These are phyloP conservation scores for Dioscorea alata DNA, from an alignment of 106 monocot species.

Conservation along the genomic window DNA sequence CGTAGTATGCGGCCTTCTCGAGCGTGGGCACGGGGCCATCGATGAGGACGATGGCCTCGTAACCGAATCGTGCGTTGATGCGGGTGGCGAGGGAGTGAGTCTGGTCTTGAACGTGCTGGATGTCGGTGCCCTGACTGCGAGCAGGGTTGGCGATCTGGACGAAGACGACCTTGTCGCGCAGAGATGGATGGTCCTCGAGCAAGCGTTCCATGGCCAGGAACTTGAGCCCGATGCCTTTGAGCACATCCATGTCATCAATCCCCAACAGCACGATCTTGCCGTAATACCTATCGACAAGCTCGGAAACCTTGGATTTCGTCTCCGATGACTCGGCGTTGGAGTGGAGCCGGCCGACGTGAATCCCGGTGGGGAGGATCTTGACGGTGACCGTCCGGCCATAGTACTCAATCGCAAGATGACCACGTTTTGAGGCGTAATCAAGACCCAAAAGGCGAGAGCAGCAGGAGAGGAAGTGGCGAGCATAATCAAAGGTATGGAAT, in stretches of 20 bases:
- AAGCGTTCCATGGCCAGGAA: conserved; percentile 83
- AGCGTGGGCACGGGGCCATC: conserved; percentile 35
- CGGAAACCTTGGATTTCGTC: conserved; percentile 15
- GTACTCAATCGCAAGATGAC: conserved; percentile 70
- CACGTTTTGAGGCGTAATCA: conserved; percentile 65
- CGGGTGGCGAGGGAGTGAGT: conserved; percentile 23
- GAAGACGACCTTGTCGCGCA: conserved; percentile 53
- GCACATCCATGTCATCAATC: conserved; percentile 74
- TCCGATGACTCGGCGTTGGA: conserved; percentile 35
- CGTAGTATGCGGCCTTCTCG: conserved; percentile 82
- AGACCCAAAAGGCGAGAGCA: conserved; percentile 78
- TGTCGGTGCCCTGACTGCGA: conserved; percentile 70
- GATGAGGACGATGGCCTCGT: conserved; percentile 65
- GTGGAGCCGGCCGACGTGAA: conserved; percentile 57
- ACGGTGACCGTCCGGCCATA: conserved; percentile 77
- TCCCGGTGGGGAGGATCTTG: conserved; percentile 68
- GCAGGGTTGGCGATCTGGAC: conserved; percentile 92
- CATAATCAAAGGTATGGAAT: conserved; percentile 90
- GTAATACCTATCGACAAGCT: conserved; percentile 23
- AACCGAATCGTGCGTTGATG: conserved; percentile 71
- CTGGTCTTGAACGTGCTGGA: conserved; percentile 72
- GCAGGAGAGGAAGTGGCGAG: conserved; percentile 70
- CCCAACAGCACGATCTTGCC: conserved; percentile 52
- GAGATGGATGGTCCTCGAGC: conserved; percentile 46
- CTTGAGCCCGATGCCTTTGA: conserved; percentile 94